Base-by-base conservation (phyloP, 106 monocot species). In the Vanilla planifolia region DNA sequence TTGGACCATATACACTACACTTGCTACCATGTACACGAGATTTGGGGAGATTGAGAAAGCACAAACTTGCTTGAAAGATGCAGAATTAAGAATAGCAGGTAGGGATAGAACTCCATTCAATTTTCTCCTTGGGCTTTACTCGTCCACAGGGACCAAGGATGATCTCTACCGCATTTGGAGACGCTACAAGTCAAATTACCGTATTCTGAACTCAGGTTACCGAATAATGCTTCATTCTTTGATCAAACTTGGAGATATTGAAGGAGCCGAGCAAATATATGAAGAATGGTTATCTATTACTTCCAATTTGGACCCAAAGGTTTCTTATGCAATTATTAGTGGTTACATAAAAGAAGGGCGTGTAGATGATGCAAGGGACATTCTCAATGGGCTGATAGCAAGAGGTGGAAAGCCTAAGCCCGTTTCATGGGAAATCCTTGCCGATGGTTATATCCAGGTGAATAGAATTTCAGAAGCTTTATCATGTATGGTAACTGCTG, bases 1-100 rank as follows among this genome's bases (percentile, higher is more conserved):
- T 65, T 96, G 96, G 96, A 84, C 90, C 29, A 91, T 84, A 28
- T 91, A 87, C 25, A 91, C 80, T 22, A 96, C 91, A 30, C 71
- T 96, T 15, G 80, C 84, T 8, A 87, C 72, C 37, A 87, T 84
- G 96, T 78, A 91, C 22, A 87, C 87, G 17, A 90, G 71, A 65
- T 24, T 77, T 2, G 79, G 74, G 7, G 36, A 76, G 29, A 59
- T 68, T 43, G 90, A 77, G 28, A 96, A 96, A 74, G 96, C 90
- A 6, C 66, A 80, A 16, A 73, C 50, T 52, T 84, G 73, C 69
- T 58, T 91, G 53, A 90, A 79, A 55, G 96, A 96, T 24, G 79
- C 76, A 16, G 96, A 90, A 65, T 47, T 42, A 32, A 80, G 90
- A 70, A 68, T 91, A 23, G 91, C 90, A 4, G 86, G 84, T 33